Evolutionary conservation across 176 grass and related monocot genomes (phyloP), one percentile per base, ranked within the genome.

Genomic region (Echinochloa phyllopogon): DNA sequence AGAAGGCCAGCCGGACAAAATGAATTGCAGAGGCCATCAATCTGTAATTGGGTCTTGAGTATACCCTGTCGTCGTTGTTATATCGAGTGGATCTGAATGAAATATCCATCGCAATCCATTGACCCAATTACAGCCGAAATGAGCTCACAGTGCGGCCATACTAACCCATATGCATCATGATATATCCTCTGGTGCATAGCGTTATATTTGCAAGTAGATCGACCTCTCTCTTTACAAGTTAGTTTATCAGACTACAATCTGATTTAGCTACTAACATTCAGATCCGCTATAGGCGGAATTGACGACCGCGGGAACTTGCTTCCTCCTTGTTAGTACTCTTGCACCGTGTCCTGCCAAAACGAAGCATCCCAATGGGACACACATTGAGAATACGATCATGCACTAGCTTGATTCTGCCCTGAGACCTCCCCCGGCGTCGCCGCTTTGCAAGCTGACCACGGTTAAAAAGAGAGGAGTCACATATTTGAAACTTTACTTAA

Each of bases 31-130:
- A 33, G 62, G 51, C 86, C 72, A 72, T 64, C 71, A 77, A n/a
- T n/a, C n/a, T 45, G 65, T 84, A 56, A 24, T 65, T 10, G 16
- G 25, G 76, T 59, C 14, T 58, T 4, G 47, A 84, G 75, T 79
- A 81, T 75, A 65, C 38, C 60, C 27, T 15, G 37, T 74, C 42
- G 8, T 23, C 20, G 20, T 75, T 4, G 48, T 75, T 81, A 53
- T 40, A 68, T 81, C 23, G 83, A 66, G 84, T 90, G 88, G 88
- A 73, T 90, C 79, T 67, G 79, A 82, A 86, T 78, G 84, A 73
- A 86, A 83, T 33, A 33, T 33, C 29, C 29, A 33, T 33, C 29
- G 29, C 49, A 51, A 17, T 17, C 49, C 49, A 16, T 15, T 51
- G 14, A 51, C 14, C 44, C 8, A 47, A 10, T 47, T 47, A 47